phyloP scores from a whole-genome alignment of 345 rosid species.

The Rubroshorea leprosula region DNA sequence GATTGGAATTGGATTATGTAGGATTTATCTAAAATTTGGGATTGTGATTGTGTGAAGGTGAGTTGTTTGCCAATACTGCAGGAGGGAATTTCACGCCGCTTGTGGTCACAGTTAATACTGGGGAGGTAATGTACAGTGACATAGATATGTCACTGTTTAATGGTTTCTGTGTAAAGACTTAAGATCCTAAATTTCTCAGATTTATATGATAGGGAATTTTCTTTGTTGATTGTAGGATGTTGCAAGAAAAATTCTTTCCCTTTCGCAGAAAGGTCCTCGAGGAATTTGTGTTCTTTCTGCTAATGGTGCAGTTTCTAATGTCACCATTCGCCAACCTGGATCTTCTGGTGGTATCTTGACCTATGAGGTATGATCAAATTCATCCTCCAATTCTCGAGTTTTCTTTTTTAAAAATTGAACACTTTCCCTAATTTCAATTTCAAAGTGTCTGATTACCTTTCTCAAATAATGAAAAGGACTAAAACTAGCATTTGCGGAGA shows the following conservation, averaged over 20 bases:
- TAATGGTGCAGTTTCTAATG: constrained; percentile 58
- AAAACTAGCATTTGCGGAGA: too few species aligned
- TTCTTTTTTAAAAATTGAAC: neutral
- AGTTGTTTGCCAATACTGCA: constrained; percentile 34
- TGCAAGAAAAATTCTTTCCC: constrained; percentile 39
- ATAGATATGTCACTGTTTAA: neutral
- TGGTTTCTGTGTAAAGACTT: constrained; percentile 3
- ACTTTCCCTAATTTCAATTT: too few species aligned
- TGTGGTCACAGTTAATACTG: constrained; percentile 41
- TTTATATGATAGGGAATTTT: too few species aligned
- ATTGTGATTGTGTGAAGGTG: too few species aligned
- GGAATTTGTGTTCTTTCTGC: constrained; percentile 64
- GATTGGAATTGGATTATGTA: too few species aligned
- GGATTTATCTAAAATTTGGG: too few species aligned
- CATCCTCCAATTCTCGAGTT: neutral
- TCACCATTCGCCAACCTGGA: constrained; percentile 50
- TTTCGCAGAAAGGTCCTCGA: constrained; percentile 48
- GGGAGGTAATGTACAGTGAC: constrained; percentile 64
- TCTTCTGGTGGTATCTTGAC: constrained; percentile 25
- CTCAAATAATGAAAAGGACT: too few species aligned
- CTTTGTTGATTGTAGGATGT: constrained; percentile 48
- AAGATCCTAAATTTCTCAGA: constrained; percentile 16
- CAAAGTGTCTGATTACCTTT: too few species aligned
- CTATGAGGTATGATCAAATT: constrained; percentile 16
- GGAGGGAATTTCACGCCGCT: constrained; percentile 66